Evolutionary conservation across 345 rosid genomes (phyloP).

Genomic region (Noccaea caerulescens): DNA sequence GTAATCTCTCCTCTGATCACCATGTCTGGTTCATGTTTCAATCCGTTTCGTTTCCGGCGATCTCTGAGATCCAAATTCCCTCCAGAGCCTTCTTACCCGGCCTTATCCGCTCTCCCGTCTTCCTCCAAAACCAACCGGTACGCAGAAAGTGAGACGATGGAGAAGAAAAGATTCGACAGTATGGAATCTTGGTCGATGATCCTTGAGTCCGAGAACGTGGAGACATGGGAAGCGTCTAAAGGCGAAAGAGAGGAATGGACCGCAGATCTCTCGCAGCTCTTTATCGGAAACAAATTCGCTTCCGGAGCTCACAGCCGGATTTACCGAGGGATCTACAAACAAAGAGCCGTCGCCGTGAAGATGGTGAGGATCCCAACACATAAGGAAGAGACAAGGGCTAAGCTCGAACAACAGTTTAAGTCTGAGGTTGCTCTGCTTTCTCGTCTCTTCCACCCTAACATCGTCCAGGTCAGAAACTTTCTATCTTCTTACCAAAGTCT

Average conservation of each 20-base stretch:
- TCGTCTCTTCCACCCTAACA: slow-evolving; percentile 89
- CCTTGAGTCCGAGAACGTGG: slow-evolving; percentile 91
- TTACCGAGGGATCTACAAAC: slow-evolving; percentile 94
- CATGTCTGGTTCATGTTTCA: slow-evolving; percentile 82
- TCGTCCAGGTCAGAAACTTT: slow-evolving; percentile 62
- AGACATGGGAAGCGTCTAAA: slow-evolving; percentile 86
- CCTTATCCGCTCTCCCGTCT: slow-evolving; percentile 50
- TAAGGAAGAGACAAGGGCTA: slow-evolving; percentile 71
- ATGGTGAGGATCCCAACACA: slow-evolving; percentile 96
- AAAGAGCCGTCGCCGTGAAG: slow-evolving; percentile 96
- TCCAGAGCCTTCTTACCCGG: slow-evolving; percentile 18
- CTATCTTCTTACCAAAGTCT: not conserved
- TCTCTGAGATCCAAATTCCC: slow-evolving; percentile 54
- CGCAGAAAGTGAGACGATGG: slow-evolving; percentile 78
- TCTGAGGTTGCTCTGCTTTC: slow-evolving; percentile 96
- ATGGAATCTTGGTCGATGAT: slow-evolving; percentile 99
- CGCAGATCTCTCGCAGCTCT: slow-evolving; percentile 96
- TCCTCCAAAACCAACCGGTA: slow-evolving; percentile 53
- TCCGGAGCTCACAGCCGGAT: slow-evolving; percentile 95
- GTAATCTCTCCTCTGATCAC: slow-evolving; percentile 4
- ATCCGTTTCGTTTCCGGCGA: slow-evolving; percentile 65
- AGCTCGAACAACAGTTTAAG: slow-evolving; percentile 93
- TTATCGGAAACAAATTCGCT: slow-evolving; percentile 96
- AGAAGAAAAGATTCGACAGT: slow-evolving; percentile 91
- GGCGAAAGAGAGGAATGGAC: slow-evolving; percentile 97